Base-by-base conservation (phyloP, 495 filamentous ascomycete species). In the Talaromyces trachyspermus region DNA sequence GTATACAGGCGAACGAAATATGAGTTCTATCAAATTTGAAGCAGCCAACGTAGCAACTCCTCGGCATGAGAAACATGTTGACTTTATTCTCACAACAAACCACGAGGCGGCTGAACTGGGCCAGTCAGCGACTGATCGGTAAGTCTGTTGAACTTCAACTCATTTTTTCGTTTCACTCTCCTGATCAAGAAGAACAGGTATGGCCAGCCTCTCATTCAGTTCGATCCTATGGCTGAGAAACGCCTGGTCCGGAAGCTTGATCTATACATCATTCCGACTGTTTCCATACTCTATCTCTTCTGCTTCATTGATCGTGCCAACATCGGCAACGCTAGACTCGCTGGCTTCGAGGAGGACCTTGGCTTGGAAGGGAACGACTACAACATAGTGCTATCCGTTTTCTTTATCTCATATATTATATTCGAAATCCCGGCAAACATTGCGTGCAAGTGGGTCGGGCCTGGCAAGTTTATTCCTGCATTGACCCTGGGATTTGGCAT, bases 361-460 rank as follows among this genome's bases (percentile, higher is more conserved):
- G 55, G 64, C 24, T 39, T 70, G 9, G 55, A 51, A 14, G 65
- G 59, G 1, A 47, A 54, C 48, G 53, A 69, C 37, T 74, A 67
- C 40, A 65, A 59, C 1, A 54, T 61, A 18, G 55, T 55, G 7
- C 19, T 64, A 38, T 53, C 70, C 11, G 61, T 76, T 9, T 76
- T 72, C 57, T 74, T 74, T 43, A 51, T 61, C 15, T 51, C 56
- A 17, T 76, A 76, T 45, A 65, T 75, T 2, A 54, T 76, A 12
- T 65, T 62, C 42, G 71, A 92, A 60, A 77, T 88, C 37, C 88
- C 88, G 0, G 85, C 84, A 27, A 92, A 88, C 58, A 64, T 77
- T 27, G 59, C 57, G 14, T 76, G 72, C 55, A 77, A 75, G 48
- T 69, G 63, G 64, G 61, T 76, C 24, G 71, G 71, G 0, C 67